Evolutionary conservation across 495 filamentous ascomycete species (phyloP).

Genomic region (Staphylotrichum longicolle): DNA sequence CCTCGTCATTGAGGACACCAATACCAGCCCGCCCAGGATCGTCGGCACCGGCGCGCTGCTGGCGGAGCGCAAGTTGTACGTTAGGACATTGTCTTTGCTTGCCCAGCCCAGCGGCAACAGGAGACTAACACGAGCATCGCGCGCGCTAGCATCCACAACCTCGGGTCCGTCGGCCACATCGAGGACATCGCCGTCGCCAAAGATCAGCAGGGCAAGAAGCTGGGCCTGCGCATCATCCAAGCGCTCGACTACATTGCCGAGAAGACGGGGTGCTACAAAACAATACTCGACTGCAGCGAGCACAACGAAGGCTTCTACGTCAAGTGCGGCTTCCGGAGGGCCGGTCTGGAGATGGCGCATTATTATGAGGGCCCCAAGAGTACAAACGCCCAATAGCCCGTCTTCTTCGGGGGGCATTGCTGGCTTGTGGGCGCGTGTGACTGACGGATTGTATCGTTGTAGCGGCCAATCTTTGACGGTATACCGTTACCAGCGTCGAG

Average conservation of each 20-base stretch:
- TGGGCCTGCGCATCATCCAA: slow-evolving; percentile 89
- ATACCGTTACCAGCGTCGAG: neutral
- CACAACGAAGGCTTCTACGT: slow-evolving; percentile 97
- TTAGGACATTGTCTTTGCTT: too few relatives aligned
- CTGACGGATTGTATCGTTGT: slow-evolving; percentile 13
- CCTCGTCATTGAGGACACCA: slow-evolving; percentile 74
- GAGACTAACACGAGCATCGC: slow-evolving; percentile 13
- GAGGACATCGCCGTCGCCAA: slow-evolving; percentile 96
- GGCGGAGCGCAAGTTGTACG: slow-evolving; percentile 78
- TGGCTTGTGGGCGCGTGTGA: slow-evolving; percentile 2
- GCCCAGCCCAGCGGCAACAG: neutral
- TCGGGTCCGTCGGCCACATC: slow-evolving; percentile 87
- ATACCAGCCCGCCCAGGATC: slow-evolving; percentile 48
- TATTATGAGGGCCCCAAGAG: slow-evolving; percentile 66
- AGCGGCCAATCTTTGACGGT: slow-evolving; percentile 11
- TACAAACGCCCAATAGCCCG: slow-evolving; percentile 39
- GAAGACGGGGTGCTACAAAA: slow-evolving; percentile 90
- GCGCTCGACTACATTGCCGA: slow-evolving; percentile 85
- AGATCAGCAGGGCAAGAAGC: slow-evolving; percentile 94
- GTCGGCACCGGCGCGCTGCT: slow-evolving; percentile 87
- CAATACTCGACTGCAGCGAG: slow-evolving; percentile 58
- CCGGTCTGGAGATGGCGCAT: slow-evolving; percentile 95
- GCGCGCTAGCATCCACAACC: slow-evolving; percentile 61
- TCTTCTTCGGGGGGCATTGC: neutral
- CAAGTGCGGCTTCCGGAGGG: slow-evolving; percentile 94